Percentiles rank a stretch among this genome's conserved stretches.
Conservation (phyloP, 2,329 filamentous ascomycete genomes). For the Macroventuria anomochaeta region DNA sequence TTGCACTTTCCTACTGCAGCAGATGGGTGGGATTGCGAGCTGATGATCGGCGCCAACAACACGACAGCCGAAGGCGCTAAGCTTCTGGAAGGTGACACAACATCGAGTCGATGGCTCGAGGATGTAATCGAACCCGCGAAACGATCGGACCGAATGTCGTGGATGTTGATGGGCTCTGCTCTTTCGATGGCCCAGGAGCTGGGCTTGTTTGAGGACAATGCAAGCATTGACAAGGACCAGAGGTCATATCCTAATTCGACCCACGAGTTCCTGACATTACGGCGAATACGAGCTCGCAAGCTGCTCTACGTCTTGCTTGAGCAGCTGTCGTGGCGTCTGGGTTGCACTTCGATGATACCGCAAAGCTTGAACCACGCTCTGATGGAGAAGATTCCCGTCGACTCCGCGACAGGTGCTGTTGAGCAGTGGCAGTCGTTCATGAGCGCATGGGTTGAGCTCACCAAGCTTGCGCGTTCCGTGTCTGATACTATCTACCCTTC, state of each 20-base stretch:
- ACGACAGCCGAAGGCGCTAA: slow-evolving; percentile 46
- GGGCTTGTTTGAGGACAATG: slow-evolving; percentile 56
- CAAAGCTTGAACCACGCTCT: slow-evolving; percentile 52
- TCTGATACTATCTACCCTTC: slow-evolving; percentile 62
- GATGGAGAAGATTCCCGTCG: slow-evolving; percentile 50
- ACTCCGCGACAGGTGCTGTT: slow-evolving; percentile 44
- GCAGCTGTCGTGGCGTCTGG: slow-evolving; percentile 60
- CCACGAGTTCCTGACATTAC: slow-evolving; percentile 38
- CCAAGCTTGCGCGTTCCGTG: slow-evolving; percentile 57
- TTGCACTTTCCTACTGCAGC: slow-evolving; percentile 61
- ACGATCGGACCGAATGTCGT: slow-evolving; percentile 65
- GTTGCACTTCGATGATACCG: slow-evolving; percentile 60
- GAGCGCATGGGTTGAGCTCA: slow-evolving; percentile 57
- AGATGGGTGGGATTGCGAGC: slow-evolving; percentile 63
- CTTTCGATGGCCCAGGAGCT: slow-evolving; percentile 61
- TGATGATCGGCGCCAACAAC: slow-evolving; percentile 54
- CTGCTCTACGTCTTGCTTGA: slow-evolving; percentile 56
- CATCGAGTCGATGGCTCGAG: slow-evolving; percentile 56
- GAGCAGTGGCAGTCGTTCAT: slow-evolving; percentile 60
- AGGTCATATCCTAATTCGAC: slow-evolving; percentile 43
- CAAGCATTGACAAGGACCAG: slow-evolving; percentile 46
- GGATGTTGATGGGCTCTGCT: slow-evolving; percentile 64
- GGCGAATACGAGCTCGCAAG: slow-evolving; percentile 45
- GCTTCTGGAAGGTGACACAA: slow-evolving; percentile 45
- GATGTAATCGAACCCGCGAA: slow-evolving; percentile 63